Evolutionary conservation across 192 early-diverging fungal species (phyloP).

Genomic region (Backusella liffmaniae): DNA sequence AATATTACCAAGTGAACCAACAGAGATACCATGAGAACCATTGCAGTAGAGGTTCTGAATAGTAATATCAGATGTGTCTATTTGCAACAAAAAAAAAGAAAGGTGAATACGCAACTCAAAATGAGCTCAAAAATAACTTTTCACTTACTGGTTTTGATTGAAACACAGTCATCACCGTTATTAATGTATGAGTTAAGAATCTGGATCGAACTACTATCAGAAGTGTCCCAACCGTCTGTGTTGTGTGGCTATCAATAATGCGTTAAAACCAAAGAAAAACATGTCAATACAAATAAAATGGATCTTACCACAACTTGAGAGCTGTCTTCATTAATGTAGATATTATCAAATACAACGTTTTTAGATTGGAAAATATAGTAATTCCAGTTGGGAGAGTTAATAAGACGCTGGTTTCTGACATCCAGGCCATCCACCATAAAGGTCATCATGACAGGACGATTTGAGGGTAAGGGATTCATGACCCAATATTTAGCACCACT

Average conservation of each 20-base stretch:
- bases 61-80: not conserved
- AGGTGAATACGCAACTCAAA: not conserved
- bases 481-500: not conserved
- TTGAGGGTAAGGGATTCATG: not conserved
- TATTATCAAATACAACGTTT: not conserved
- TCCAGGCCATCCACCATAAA: not conserved
- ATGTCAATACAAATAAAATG: not conserved
- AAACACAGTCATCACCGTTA: not conserved
- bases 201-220: not conserved
- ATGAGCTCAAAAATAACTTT: not conserved
- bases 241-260: not conserved
- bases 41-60: not conserved
- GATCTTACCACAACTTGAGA: not conserved
- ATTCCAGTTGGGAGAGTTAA: not conserved
- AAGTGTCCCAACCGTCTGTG: not conserved
- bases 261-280: not conserved
- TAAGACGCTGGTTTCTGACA: not conserved
- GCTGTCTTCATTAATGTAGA: not conserved
- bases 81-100: not conserved
- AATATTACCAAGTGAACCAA: slow-evolving; percentile 1
- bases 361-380: not conserved
- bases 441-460: not conserved
- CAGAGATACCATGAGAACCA: not conserved
- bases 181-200: not conserved
- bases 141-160: not conserved